Conservation (phyloP, 768 basidiomycete species). For the Mycena rebaudengoi region DNA sequence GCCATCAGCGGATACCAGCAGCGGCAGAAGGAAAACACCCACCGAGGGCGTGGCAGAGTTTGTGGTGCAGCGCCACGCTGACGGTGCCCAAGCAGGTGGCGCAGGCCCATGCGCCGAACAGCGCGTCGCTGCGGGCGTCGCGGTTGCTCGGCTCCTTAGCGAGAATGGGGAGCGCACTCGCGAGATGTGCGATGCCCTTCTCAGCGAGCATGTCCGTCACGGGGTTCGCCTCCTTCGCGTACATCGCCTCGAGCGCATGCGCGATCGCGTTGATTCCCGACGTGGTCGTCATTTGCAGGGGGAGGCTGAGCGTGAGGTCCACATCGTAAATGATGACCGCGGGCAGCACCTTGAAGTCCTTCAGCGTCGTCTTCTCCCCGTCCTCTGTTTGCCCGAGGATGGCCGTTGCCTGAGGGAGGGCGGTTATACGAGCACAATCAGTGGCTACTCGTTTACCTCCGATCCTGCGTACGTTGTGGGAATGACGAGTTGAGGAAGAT, state of each 20-base stretch:
- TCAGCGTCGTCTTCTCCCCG: slow-evolving; percentile 49
- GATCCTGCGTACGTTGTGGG: slow-evolving; percentile 51
- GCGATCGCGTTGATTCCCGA: slow-evolving; percentile 52
- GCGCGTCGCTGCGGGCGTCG: slow-evolving; percentile 43
- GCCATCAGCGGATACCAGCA: not conserved
- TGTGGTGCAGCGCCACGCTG: slow-evolving; percentile 49
- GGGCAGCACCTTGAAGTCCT: slow-evolving; percentile 45
- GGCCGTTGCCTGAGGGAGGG: slow-evolving; percentile 41
- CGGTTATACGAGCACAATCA: not conserved
- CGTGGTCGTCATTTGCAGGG: slow-evolving; percentile 43
- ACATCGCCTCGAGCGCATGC: slow-evolving; percentile 51
- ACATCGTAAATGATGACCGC: slow-evolving; percentile 52
- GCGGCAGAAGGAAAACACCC: slow-evolving; percentile 26
- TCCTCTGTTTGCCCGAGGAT: slow-evolving; percentile 51
- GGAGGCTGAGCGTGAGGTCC: slow-evolving; percentile 46
- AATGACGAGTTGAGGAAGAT: slow-evolving; percentile 48
- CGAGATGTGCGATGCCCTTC: slow-evolving; percentile 44
- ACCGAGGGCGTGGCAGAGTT: slow-evolving; percentile 49
- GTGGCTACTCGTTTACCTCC: slow-evolving; percentile 33
- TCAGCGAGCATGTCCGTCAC: slow-evolving; percentile 45
- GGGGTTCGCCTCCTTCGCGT: slow-evolving; percentile 47
- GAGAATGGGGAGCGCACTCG: slow-evolving; percentile 41
- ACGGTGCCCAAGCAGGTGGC: slow-evolving; percentile 45
- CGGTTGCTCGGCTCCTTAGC: slow-evolving; percentile 31
- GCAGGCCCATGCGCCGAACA: slow-evolving; percentile 50